Evolutionary conservation across 805 yeast species (phyloP).

Genomic region (Yarrowia sp.): DNA sequence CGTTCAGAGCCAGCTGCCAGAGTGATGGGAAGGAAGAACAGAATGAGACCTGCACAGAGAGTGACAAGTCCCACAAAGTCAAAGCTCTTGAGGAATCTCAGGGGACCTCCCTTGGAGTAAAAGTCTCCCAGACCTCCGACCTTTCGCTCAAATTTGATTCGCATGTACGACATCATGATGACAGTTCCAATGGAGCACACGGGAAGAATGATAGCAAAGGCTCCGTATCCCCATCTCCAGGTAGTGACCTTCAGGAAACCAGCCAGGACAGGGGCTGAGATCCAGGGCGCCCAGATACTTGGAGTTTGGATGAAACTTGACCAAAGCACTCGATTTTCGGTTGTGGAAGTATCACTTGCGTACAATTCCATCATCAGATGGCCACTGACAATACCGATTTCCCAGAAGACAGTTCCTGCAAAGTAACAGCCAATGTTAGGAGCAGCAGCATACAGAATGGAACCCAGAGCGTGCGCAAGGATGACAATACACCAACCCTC

Average conservation of each 20-base stretch:
- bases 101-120: conserved; percentile 13
- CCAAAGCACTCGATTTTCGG: conserved; percentile 2
- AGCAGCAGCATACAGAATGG: conserved; percentile 24
- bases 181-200: conserved; percentile 40
- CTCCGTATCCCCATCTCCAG: conserved; percentile 62
- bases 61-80: conserved; percentile 11
- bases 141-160: conserved; percentile 12
- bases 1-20: conserved; percentile 16
- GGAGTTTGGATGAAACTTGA: conserved; percentile 8
- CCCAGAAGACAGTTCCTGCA: conserved; percentile 28
- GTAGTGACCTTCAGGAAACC: conserved; percentile 51
- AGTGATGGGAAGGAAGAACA: conserved; percentile 31
- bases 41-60: conserved; percentile 12
- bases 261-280: conserved; percentile 15
- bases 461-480: conserved; percentile 16
- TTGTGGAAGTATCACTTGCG: conserved; percentile 17
- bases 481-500: conserved; percentile 23
- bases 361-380: conserved; percentile 32
- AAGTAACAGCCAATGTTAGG: conserved; percentile 25
- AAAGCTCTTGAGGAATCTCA: conserved; percentile 2
- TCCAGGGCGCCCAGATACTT: conserved; percentile 29
- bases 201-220: conserved; percentile 56
- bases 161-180: conserved; percentile 17
- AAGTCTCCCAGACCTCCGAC: conserved; percentile 14
- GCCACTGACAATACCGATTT: conserved; percentile 20